Base-by-base conservation (phyloP, 768 basidiomycete species). In the Psilocybe subaeruginosa region DNA sequence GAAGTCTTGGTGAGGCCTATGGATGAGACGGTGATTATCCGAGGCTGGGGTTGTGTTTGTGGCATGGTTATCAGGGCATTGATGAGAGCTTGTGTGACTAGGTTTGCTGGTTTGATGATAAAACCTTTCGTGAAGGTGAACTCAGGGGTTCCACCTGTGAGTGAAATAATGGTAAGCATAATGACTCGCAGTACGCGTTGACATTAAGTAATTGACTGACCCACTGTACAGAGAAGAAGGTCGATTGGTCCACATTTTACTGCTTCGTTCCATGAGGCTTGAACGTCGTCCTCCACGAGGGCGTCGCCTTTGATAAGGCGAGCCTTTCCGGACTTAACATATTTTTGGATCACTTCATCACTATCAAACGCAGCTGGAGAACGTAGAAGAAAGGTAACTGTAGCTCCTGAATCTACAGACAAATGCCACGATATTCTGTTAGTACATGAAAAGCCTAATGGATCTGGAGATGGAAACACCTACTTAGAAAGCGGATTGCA, bases 301-400 rank as follows among this genome's bases (percentile, higher is more conserved):
- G 85, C 89, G 63, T 91, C 88, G 4, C 90, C 90, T 61, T 85
- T 77, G 8, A 88, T 66, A 7, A 90, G 71, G 9, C 72, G 78
- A 1, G 84, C 90, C 55, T 78, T 79, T 4, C 86, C 87, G 0
- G 76, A 66, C 50, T 76, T 69, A 51, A 90, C 66, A 68, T 83
- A 81, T 8, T 63, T 60, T 64, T 89, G 82, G n/a, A 91, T 81
- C 2, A 63, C 65, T 23, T 76, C 73, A 64, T 91, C 84, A 6
- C 72, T 63, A 47, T 88, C 85, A 63, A 91, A 90, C 3, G 78
- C 76, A 8, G 73, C 62, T 0, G 80, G 73, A 16, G 75, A 78
- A 31, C 90, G 83, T 37, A 91, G 77, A 11, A 90, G 77, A 65
- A 87, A 90, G 0, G 87, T 88, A 0, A 90, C 85, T 1, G 79